Evolutionary conservation across 2,329 filamentous ascomycete species (phyloP), one percentile per base, ranked within the genome.

Genomic region (Sporothrix dimorphospora): DNA sequence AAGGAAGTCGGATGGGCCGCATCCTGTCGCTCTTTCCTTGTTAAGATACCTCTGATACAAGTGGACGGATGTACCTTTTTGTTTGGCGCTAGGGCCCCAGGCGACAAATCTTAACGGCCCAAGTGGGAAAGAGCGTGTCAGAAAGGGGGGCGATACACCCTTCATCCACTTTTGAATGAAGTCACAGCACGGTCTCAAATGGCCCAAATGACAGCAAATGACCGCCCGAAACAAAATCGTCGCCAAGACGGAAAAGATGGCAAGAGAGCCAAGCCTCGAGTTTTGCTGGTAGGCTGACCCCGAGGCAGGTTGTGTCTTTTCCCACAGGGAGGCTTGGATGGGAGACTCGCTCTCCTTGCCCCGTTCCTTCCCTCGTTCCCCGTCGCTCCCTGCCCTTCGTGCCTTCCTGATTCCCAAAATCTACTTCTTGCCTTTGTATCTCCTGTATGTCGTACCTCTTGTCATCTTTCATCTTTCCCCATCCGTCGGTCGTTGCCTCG

Each of bases 171-270:
- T 38, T 59, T 45, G n/a, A 45, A 45, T 63, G n/a, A 63, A 63
- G 38, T 47, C 63, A 65, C 59, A 27, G 21, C 21, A 19, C 45
- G 47, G n/a, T n/a, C n/a, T n/a, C n/a, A n/a, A n/a, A n/a, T n/a
- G n/a, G 4, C 19, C 47, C 6, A 49, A n/a, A 49, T 49, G 47
- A 21, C 14, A 49, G 47, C 19, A n/a, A 11, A 55, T 14, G n/a
- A n/a, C n/a, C n/a, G n/a, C n/a, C n/a, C n/a, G n/a, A n/a, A 63
- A 42, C 9, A 11, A 21, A 51, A 38, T 4, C 6, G 5, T 51
- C 45, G 65, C 65, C 65, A 67, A 67, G 65, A 51, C 65, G 65
- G 65, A 67, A 67, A 34, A 69, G 66, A 68, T 55, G 66, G 47
- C 66, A 66, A 42, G n/a, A 30, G 61, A 68, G 65, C 65, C 47